phyloP scores from a whole-genome alignment of 352 stramenopile species.

The Pythium sp. region DNA sequence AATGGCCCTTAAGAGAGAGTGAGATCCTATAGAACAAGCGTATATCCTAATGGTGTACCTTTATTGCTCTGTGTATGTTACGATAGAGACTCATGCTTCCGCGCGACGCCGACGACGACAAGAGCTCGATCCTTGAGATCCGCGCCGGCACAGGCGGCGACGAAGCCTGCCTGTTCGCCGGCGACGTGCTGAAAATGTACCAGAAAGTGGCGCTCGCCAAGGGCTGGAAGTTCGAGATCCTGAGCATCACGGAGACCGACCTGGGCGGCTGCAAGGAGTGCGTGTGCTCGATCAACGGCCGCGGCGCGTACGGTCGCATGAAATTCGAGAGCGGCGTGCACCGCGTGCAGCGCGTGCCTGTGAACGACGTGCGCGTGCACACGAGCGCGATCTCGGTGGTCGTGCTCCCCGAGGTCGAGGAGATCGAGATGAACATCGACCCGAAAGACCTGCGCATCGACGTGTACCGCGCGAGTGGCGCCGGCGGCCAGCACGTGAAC shows the following conservation, averaged over 20 bases:
- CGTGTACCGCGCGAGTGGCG: slow-evolving; percentile 95
- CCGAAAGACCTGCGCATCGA: slow-evolving; percentile 96
- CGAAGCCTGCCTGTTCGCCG: slow-evolving; percentile 96
- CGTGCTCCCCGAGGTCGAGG: slow-evolving; percentile 92
- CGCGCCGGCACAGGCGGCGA: slow-evolving; percentile 94
- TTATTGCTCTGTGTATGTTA: background rate
- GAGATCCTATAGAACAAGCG: background rate
- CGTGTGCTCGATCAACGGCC: slow-evolving; percentile 62
- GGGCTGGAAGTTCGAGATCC: slow-evolving; percentile 90
- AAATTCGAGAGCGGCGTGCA: slow-evolving; percentile 99
- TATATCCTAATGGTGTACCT: background rate
- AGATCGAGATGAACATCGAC: slow-evolving; percentile 88
- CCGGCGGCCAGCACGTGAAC: slow-evolving; percentile 99
- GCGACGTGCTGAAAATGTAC: slow-evolving; percentile 93
- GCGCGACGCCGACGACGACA: slow-evolving; percentile 89
- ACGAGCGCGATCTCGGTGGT: slow-evolving; percentile 98
- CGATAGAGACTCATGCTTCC: slow-evolving; percentile 69
- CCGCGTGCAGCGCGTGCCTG: slow-evolving; percentile 96
- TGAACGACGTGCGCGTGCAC: slow-evolving; percentile 96
- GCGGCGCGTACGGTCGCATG: slow-evolving; percentile 94
- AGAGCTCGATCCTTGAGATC: slow-evolving; percentile 98
- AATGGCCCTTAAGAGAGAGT: background rate
- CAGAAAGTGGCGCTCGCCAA: slow-evolving; percentile 80
- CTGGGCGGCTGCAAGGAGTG: slow-evolving; percentile 85
- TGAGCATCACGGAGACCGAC: slow-evolving; percentile 84